Base-by-base conservation (phyloP, 257 asterid species). In the Osmanthus fragrans region DNA sequence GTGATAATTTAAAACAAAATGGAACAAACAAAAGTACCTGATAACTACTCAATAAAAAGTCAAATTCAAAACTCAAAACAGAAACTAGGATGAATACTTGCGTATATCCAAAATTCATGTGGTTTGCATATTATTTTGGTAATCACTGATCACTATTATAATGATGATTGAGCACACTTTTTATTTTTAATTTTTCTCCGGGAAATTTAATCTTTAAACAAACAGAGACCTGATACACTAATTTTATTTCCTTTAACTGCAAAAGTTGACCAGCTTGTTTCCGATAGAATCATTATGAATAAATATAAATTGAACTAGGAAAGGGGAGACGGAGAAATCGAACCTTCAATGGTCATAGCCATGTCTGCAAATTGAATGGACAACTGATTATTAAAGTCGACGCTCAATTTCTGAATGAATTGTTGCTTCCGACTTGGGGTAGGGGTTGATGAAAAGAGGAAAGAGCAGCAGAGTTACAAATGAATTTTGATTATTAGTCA, bases 311-410 rank as follows among this genome's bases (percentile, higher is more conserved):
- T 15, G 54, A 76, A 36, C 34, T 32, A 78, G 36, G 42, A 60
- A 64, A 34, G 49, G 78, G 69, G 18, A 27, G 64, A 30, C 47
- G 69, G 75, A 73, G 63, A 72, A 25, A 23, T 72, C 77, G n/a
- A 71, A 93, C 97, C 98, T 93, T 85, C 96, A 77, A 93, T 80
- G 9, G 97, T 90, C 98, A 93, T 93, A 39, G 96, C 92, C 97
- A 93, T 91, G 79, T 70, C 82, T 70, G 83, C 82, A 37, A 74
- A 76, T 30, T 63, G 34, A 23, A 27, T 27, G 36, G 36, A 9
- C n/a, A 25, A 9, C 21, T 56, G 30, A 56, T 56, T 21, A 56
- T 23, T 56, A n/a, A 23, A 56, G 30, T 21, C 27, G 65, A 63
- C 27, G 34, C 34, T 63, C 30, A 63, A 27, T 2, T 60, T 8